Evolutionary conservation across 1,284 basidiomycete species (phyloP).

Genomic region (Acaromyces ingoldii): DNA sequence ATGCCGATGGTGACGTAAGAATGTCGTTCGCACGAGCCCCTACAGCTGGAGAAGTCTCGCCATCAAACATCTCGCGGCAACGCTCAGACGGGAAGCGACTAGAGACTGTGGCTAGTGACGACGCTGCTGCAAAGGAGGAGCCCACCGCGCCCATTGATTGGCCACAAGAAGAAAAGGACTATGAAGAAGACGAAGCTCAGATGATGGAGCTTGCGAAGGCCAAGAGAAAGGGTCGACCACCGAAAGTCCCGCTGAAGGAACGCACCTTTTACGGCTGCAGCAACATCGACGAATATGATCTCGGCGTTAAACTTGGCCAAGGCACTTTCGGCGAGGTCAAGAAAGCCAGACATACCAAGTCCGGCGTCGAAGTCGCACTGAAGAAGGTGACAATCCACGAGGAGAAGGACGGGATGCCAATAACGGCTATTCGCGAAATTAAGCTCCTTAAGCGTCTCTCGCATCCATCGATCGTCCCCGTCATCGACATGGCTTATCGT

Average conservation of each 20-base stretch:
- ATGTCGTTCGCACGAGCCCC: too few relatives aligned
- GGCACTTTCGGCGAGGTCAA: constrained; percentile 52
- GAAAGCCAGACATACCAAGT: constrained; percentile 51
- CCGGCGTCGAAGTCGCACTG: constrained; percentile 70
- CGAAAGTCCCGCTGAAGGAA: constrained; percentile 28
- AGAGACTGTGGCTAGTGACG: too few relatives aligned
- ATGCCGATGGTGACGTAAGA: too few relatives aligned
- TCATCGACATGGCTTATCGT: constrained; percentile 78
- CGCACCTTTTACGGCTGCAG: constrained; percentile 41
- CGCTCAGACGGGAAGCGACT: too few relatives aligned
- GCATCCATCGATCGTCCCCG: constrained; percentile 78
- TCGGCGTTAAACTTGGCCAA: constrained; percentile 44
- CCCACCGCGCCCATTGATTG: too few relatives aligned
- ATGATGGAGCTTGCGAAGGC: too few relatives aligned
- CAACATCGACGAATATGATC: constrained; percentile 40
- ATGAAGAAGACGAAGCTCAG: neutral
- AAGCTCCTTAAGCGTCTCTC: constrained; percentile 86
- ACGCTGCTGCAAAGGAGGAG: too few relatives aligned
- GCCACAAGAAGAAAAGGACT: neutral
- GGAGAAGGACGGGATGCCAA: constrained; percentile 89
- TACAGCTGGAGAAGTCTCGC: too few relatives aligned
- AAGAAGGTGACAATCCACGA: constrained; percentile 95
- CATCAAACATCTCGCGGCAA: too few relatives aligned
- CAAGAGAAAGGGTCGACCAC: constrained; percentile 10
- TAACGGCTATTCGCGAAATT: constrained; percentile 96